Conservation (phyloP, 176 grass and related monocot species). For the Panicum miliaceum region DNA sequence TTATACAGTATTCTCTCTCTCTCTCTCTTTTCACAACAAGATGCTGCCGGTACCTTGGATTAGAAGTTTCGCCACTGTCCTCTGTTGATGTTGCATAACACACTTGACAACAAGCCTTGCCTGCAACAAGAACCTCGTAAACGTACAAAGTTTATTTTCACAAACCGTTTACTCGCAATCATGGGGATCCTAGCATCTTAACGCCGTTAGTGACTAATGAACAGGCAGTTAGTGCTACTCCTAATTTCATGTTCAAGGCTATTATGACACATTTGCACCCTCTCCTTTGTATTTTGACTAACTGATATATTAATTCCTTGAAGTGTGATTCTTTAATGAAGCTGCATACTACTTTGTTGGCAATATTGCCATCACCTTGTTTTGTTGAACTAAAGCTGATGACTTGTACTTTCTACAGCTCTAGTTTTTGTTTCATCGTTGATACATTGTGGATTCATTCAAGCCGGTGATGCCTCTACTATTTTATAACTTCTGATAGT, state of each 20-base stretch:
- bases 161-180: neutral
- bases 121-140: neutral
- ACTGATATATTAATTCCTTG: neutral
- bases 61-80: neutral
- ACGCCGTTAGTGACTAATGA: neutral
- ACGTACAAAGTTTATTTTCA: neutral
- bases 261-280: neutral
- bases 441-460: neutral
- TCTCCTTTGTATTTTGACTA: slow-evolving; percentile 1
- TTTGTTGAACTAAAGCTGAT: neutral
- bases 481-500: neutral
- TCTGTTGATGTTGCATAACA: neutral
- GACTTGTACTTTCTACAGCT: neutral
- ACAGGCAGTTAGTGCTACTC: neutral
- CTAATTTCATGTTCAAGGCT: neutral
- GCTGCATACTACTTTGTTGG: slow-evolving; percentile 2
- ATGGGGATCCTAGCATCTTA: neutral
- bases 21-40: neutral
- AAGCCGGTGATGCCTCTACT: neutral
- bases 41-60: slow-evolving; percentile 17
- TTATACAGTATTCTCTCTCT: too few relatives aligned
- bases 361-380: neutral
- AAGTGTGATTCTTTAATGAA: neutral
- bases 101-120: neutral
- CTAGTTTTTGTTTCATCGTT: neutral